Base-by-base conservation (phyloP, 106 monocot species). In the Dactylorhiza incarnata region DNA sequence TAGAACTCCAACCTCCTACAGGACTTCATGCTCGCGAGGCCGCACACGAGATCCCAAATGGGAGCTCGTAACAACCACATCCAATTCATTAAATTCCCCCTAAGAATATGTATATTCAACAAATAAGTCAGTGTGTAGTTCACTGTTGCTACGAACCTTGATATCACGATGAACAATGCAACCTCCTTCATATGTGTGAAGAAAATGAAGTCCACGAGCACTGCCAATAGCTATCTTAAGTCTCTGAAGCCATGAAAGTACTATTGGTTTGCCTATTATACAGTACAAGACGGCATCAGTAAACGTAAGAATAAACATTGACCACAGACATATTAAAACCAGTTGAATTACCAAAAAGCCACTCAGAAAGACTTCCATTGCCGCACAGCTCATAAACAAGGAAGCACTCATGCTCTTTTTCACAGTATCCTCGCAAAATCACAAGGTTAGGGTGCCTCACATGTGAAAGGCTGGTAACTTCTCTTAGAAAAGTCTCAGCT, bases 81-180 rank as follows among this genome's bases (percentile, higher is more conserved):
- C 37, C 37, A 37, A 3, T 37, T 37, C 37, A 37, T 37, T 37
- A 37, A 37, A 37, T 37, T 37, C 37, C 37, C 2, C 37, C 37
- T 37, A 52, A 58, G 58, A 58, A 17, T 58, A 16, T 7, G 58
- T 17, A 58, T 58, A 58, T 58, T 58, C 17, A 16, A 58, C 58
- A 58, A 58, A 37, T 7, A 58, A 58, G 16, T 58, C n/a, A 58
- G 58, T 19, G 19, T n/a, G 58, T 19, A 58, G 16, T 17, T 7
- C 58, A 58, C 58, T 3, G 19, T 25, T 3, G 10, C 17, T 29
- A 26, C 65, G 24, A 75, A 88, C 88, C 88, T 89, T 89, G 45
- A 89, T 78, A 76, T 89, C 85, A 73, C 88, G 82, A 45, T 85
- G 88, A 77, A 89, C 88, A 70, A 89, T 89, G 83, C 88, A 89